Conservation (phyloP, 306 rosid species). For the Arachis hypogaea region DNA sequence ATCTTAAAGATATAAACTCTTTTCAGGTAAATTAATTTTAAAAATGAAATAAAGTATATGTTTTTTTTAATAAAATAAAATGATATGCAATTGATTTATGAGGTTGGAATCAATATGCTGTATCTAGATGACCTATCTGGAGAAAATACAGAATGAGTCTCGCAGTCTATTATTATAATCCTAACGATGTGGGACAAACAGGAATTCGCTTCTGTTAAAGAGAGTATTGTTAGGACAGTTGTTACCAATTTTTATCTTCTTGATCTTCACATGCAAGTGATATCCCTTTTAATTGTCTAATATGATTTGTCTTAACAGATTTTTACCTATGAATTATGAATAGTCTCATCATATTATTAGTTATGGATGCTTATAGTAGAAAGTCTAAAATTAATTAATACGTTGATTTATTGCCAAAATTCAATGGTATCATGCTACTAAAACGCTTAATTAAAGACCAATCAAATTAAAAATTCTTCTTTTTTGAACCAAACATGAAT, state of each 20-base stretch:
- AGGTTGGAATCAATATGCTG: constrained; percentile 92
- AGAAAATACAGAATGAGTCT: constrained; percentile 97
- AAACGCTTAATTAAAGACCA: too few relatives aligned
- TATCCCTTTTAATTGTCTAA: constrained; percentile 8
- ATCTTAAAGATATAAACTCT: too few relatives aligned
- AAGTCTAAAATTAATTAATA: neutral
- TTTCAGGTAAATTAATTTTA: too few relatives aligned
- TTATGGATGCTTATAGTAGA: neutral
- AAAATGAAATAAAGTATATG: too few relatives aligned
- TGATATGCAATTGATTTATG: constrained; percentile 57
- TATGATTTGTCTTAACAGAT: constrained; percentile 20
- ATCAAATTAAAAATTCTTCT: too few relatives aligned
- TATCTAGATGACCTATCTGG: constrained; percentile 98
- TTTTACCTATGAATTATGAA: neutral
- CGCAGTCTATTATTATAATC: constrained; percentile 86
- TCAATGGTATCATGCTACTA: too few relatives aligned
- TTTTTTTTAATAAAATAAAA: too few relatives aligned
- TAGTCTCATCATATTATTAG: neutral
- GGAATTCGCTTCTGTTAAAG: constrained; percentile 92
- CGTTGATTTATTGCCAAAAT: too few relatives aligned
- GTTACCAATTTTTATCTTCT: constrained; percentile 94
- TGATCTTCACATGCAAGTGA: constrained; percentile 97
- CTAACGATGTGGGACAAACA: constrained; percentile 95
- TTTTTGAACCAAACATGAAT: too few relatives aligned
- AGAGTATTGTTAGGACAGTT: constrained; percentile 93